Base-by-base conservation (phyloP, 2,329 filamentous ascomycete species). In the Allantophomopsis lycopodina region DNA sequence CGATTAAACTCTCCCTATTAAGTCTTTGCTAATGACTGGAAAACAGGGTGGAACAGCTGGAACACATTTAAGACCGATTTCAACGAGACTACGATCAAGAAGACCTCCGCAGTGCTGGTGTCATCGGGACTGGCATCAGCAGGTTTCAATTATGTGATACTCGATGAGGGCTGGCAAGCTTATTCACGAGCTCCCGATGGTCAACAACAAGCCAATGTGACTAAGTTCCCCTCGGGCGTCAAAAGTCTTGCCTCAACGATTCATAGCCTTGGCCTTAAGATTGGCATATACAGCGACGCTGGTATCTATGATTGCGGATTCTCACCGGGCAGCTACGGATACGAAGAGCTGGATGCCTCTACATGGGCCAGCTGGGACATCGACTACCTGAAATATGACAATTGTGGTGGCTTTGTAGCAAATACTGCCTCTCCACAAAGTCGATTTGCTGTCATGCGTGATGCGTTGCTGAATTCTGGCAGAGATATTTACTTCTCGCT, bases 201-300 rank as follows among this genome's bases (percentile, higher is more conserved):
- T 16, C 13, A 20, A 33, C 17, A 48, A 8, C 59, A 68, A 5
- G 60, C 71, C 45, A 50, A 49, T n/a, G 53, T 41, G 5, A 69
- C 62, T 0, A 71, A 66, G 41, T 81, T 79, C 42, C 76, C 76
- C 0, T 57, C 64, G 14, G 76, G 76, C 0, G 75, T 81, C 43
- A 61, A 61, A 7, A 63, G 66, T 1, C 53, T 70, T 1, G 73
- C 72, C 2, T 55, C 68, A 17, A 50, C 68, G 41, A 62, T 79
- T 15, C 76, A 80, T 43, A 55, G 48, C 2, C 49, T 74, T 44
- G 73, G 71, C 2, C 49, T 81, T 35, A 80, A 79, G 50, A 57
- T 78, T 8, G 76, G 76, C 1, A 76, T 81, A 42, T 81, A 81
- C 49, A 68, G 68, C 47, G 68, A 67, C 51, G 69, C 69, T 1